These are phyloP conservation scores for Zoysia japonica DNA, from an alignment of 176 grass and related monocot genomes.

Conservation along the genomic window DNA sequence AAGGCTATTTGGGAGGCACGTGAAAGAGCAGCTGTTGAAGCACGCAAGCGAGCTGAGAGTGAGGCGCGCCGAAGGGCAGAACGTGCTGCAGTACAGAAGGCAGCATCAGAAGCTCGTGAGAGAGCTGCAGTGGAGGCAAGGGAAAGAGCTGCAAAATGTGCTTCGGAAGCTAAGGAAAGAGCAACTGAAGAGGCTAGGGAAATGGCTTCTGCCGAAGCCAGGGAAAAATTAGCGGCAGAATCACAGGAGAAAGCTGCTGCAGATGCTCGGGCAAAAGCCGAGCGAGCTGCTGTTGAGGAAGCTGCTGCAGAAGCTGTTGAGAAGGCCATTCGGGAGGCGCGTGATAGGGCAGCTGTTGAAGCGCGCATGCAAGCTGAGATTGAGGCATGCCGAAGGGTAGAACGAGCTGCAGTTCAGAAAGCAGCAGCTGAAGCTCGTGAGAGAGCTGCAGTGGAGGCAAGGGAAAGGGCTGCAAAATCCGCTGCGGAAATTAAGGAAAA, in stretches of 20 bases:
- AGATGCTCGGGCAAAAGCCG: slow-evolving; percentile 45
- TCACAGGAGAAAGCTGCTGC: slow-evolving; percentile 36
- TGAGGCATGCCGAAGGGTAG: slow-evolving; percentile 38
- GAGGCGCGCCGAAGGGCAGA: slow-evolving; percentile 42
- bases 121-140: slow-evolving; percentile 47
- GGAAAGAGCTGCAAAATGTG: slow-evolving; percentile 37
- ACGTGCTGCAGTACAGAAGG: slow-evolving; percentile 55
- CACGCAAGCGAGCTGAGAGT: slow-evolving; percentile 47
- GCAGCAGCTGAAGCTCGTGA: slow-evolving; percentile 52
- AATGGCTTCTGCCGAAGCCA: slow-evolving; percentile 33
- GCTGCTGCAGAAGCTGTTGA: slow-evolving; percentile 50
- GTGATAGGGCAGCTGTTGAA: slow-evolving; percentile 51
- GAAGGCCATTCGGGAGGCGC: slow-evolving; percentile 52
- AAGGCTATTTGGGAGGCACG: slow-evolving; percentile 54
- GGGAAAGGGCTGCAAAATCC: slow-evolving; percentile 35
- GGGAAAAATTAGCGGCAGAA: slow-evolving; percentile 45
- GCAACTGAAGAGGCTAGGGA: slow-evolving; percentile 34
- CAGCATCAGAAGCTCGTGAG: slow-evolving; percentile 50
- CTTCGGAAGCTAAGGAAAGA: slow-evolving; percentile 37
- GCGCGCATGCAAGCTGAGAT: slow-evolving; percentile 49
- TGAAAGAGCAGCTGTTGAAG: slow-evolving; percentile 53
- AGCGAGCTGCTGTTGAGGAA: slow-evolving; percentile 52
- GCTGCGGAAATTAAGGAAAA: slow-evolving; percentile 38
- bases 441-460: slow-evolving; percentile 48
- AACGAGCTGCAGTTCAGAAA: slow-evolving; percentile 56